Evolutionary conservation across 2,329 filamentous ascomycete species (phyloP).

Genomic region (Diaporthe vexans): DNA sequence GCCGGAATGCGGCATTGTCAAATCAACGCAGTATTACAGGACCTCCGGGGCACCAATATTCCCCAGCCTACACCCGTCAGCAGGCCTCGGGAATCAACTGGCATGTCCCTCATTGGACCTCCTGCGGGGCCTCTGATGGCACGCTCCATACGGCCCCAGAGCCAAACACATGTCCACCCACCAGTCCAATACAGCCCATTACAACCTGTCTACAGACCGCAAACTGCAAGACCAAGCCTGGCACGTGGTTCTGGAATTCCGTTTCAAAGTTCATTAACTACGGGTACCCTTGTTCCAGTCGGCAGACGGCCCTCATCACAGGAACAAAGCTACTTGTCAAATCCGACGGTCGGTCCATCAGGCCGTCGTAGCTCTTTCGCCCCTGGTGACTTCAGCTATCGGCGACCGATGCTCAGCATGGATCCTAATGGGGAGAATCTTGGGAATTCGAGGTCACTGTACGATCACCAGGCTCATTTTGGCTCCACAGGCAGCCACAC

Average conservation of each 20-base stretch:
- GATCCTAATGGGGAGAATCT: background rate
- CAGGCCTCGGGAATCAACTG: background rate
- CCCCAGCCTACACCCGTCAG: background rate
- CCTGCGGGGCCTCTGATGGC: background rate
- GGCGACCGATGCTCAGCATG: background rate
- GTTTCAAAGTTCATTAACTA: too few species aligned
- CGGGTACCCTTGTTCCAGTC: background rate
- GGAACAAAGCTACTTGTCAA: background rate
- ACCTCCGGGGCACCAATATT: too few species aligned
- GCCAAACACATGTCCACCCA: background rate
- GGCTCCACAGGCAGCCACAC: background rate
- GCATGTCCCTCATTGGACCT: background rate
- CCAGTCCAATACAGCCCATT: background rate
- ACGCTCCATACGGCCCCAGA: background rate
- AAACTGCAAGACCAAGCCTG: background rate
- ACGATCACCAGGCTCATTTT: background rate
- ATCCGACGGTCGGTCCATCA: too few species aligned
- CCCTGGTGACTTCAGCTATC: background rate
- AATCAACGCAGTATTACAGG: background rate
- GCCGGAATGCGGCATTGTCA: conserved; percentile 19
- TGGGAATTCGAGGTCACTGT: too few species aligned
- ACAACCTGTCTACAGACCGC: background rate
- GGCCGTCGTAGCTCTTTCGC: background rate
- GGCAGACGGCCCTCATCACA: background rate
- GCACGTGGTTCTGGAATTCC: background rate